These are phyloP conservation scores for Candida ponderosae DNA, from an alignment of 805 yeast species.

Conservation along the genomic window DNA sequence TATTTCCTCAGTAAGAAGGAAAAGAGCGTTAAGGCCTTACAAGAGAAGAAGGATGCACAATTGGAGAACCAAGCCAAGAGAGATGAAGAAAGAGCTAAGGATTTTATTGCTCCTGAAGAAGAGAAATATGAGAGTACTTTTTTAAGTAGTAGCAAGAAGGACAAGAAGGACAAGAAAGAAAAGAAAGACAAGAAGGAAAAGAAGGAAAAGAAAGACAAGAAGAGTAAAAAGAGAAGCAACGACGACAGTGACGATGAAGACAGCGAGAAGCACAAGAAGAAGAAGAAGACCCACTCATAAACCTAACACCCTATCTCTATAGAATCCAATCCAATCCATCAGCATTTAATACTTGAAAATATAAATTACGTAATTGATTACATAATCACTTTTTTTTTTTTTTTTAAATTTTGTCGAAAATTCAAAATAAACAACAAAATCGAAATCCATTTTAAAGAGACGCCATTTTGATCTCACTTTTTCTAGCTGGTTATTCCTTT, in stretches of 20 bases:
- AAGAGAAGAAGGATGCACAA: constrained; percentile 75
- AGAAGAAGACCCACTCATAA: constrained; percentile 22
- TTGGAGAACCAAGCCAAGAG: constrained; percentile 57
- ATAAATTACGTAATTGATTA: no score
- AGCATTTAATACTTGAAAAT: no score
- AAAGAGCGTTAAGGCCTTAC: constrained; percentile 61
- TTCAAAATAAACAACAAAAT: no score
- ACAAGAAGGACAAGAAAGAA: constrained; percentile 19
- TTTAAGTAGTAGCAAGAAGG: constrained; percentile 23
- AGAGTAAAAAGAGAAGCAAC: constrained; percentile 18
- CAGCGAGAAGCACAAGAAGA: constrained; percentile 22
- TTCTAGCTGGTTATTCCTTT: no score
- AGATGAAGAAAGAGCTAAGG: constrained; percentile 66
- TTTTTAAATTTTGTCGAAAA: no score
- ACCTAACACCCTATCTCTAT: no score
- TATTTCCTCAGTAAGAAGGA: constrained; percentile 87
- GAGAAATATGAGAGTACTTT: constrained; percentile 39
- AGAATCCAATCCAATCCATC: no score
- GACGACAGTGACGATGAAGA: constrained; percentile 21
- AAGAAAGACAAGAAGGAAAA: constrained; percentile 19
- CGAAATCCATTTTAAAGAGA: no score
- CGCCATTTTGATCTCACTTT: no score
- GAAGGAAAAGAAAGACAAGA: constrained; percentile 19
- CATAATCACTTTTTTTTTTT: no score
- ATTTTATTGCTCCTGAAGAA: constrained; percentile 84